phyloP scores from a whole-genome alignment of 495 filamentous ascomycete genomes.

The Sordaria brevicollis region DNA sequence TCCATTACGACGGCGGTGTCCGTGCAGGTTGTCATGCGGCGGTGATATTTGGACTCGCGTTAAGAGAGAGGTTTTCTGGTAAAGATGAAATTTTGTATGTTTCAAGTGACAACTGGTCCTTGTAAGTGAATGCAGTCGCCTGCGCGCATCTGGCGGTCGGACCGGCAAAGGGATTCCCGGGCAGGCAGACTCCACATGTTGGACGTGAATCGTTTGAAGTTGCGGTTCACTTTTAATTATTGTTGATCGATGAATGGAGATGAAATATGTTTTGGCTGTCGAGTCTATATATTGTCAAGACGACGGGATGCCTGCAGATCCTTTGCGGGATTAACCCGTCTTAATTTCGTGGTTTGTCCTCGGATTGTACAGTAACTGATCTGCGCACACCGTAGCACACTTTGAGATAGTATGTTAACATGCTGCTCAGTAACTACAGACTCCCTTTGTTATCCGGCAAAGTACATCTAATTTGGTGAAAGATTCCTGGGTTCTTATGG shows the following conservation, averaged over 20 bases:
- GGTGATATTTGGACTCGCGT: neutral
- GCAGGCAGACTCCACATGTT: neutral
- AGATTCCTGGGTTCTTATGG: neutral
- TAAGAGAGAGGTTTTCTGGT: neutral
- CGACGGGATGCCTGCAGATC: neutral
- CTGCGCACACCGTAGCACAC: no score
- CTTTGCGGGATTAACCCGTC: neutral
- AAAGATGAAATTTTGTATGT: neutral
- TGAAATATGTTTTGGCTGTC: neutral
- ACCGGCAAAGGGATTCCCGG: neutral
- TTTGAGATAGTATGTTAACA: neutral
- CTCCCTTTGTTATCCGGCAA: neutral
- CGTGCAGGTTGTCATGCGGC: neutral
- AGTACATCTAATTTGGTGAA: neutral
- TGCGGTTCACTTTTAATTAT: neutral
- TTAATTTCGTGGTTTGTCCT: no score
- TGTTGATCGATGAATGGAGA: neutral
- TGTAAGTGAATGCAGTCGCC: neutral
- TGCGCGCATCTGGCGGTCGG: neutral
- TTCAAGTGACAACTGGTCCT: neutral
- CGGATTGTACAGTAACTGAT: no score
- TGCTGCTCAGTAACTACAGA: neutral
- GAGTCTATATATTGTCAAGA: no score
- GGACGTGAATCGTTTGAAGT: neutral
- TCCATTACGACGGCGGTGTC: neutral